Evolutionary conservation across 176 grass and related monocot species (phyloP).

Genomic region (Tuctoria greenei): DNA sequence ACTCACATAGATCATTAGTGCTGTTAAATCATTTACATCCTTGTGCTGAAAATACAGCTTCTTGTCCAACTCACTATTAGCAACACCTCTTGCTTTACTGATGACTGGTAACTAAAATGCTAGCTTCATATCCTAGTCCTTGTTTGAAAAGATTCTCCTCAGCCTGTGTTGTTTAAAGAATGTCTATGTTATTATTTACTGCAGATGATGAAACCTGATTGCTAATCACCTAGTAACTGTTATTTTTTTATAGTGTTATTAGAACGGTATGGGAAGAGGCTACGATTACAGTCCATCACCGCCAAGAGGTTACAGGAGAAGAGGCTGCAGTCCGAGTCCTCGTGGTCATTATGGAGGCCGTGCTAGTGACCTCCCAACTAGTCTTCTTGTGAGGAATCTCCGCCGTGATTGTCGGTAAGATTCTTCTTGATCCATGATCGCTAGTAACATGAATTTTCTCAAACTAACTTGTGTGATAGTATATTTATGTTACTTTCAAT

Average conservation of each 20-base stretch:
- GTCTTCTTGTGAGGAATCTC: conserved; percentile 87
- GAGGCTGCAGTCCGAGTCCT: conserved; percentile 72
- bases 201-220: background rate
- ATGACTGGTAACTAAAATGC: background rate
- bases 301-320: conserved; percentile 64
- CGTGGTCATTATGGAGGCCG: conserved; percentile 51
- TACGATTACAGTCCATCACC: conserved; percentile 72
- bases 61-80: background rate
- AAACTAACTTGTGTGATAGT: background rate
- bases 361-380: conserved; percentile 72
- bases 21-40: background rate
- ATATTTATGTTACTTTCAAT: background rate
- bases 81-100: background rate
- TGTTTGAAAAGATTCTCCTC: background rate
- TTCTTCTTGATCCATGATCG: background rate
- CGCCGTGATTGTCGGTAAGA: conserved; percentile 66
- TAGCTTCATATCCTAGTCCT: background rate
- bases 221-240: background rate
- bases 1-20: background rate
- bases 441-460: background rate
- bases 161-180: background rate
- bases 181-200: background rate
- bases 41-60: background rate
- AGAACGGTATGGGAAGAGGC: conserved; percentile 58
- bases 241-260: background rate